Evolutionary conservation across 2,329 filamentous ascomycete species (phyloP).

Genomic region (Aspergillus intermedius): DNA sequence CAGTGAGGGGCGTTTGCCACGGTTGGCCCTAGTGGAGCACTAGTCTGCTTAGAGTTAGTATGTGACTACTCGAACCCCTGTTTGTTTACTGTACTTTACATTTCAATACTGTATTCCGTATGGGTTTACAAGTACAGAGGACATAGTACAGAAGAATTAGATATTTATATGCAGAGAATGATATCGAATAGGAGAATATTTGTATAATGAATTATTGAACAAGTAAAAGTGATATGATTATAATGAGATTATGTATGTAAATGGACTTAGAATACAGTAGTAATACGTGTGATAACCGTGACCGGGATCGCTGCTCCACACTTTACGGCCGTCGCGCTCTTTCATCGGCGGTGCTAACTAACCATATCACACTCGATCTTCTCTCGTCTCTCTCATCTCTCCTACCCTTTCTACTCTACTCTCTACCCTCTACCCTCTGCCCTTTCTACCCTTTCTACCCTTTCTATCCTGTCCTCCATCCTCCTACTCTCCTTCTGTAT

Average conservation of each 20-base stretch:
- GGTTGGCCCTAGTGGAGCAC: background rate
- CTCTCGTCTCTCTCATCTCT: constrained; percentile 1
- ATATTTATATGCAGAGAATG: background rate
- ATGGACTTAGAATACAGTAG: too few relatives aligned
- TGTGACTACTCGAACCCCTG: constrained; percentile 11
- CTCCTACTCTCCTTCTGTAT: constrained; percentile 1
- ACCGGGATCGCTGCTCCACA: too few relatives aligned
- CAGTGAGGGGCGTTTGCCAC: background rate
- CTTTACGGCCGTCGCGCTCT: too few relatives aligned
- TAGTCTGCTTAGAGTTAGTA: background rate
- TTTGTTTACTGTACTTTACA: constrained; percentile 3
- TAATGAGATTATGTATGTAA: too few relatives aligned
- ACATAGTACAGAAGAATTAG: background rate
- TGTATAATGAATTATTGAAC: too few relatives aligned
- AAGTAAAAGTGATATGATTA: too few relatives aligned
- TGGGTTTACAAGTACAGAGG: background rate
- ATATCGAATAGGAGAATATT: too few relatives aligned
- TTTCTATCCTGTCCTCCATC: constrained; percentile 7
- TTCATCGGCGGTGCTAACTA: too few relatives aligned
- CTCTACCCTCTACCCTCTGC: background rate
- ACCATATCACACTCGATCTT: too few relatives aligned
- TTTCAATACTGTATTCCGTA: background rate
- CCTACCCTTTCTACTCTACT: background rate
- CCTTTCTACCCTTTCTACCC: constrained; percentile 1
- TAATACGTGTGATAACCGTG: too few relatives aligned